These are phyloP conservation scores for Colletotrichum sp. DNA, from an alignment of 2,329 filamentous ascomycete genomes.

Conservation along the genomic window DNA sequence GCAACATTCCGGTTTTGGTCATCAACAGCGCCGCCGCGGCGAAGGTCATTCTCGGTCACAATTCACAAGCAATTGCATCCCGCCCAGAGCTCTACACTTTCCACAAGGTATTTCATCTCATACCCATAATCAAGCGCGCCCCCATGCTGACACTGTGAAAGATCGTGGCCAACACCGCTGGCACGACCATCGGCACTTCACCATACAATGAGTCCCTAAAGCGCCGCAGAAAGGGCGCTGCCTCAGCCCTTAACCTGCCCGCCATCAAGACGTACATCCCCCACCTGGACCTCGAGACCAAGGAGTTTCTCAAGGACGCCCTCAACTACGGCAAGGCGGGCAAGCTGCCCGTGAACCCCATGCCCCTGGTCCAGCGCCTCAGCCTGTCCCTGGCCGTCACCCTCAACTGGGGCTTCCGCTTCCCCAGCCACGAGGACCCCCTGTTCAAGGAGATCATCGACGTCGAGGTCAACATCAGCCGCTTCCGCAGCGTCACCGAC, in stretches of 20 bases:
- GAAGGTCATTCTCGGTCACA: constrained; percentile 67
- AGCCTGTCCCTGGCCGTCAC: constrained; percentile 69
- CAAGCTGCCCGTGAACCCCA: constrained; percentile 61
- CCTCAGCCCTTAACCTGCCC: constrained; percentile 68
- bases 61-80: constrained; percentile 69
- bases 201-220: constrained; percentile 75
- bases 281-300: constrained; percentile 53
- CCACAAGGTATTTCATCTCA: constrained; percentile 40
- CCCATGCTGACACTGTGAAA: constrained; percentile 34
- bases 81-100: constrained; percentile 69
- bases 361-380: constrained; percentile 66
- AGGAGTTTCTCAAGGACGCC: constrained; percentile 63
- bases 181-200: constrained; percentile 63
- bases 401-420: constrained; percentile 67
- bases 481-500: constrained; percentile 23
- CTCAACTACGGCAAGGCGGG: constrained; percentile 61
- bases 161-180: constrained; percentile 42
- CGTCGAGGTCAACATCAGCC: constrained; percentile 26
- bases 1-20: constrained; percentile 64
- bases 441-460: constrained; percentile 25
- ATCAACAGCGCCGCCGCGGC: constrained; percentile 72
- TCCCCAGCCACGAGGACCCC: constrained; percentile 7
- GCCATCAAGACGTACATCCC: constrained; percentile 72
- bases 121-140: not conserved
- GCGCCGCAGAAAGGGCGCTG: constrained; percentile 67